Evolutionary conservation across 306 rosid genomes (phyloP).

Genomic region (Acacia acuminata): DNA sequence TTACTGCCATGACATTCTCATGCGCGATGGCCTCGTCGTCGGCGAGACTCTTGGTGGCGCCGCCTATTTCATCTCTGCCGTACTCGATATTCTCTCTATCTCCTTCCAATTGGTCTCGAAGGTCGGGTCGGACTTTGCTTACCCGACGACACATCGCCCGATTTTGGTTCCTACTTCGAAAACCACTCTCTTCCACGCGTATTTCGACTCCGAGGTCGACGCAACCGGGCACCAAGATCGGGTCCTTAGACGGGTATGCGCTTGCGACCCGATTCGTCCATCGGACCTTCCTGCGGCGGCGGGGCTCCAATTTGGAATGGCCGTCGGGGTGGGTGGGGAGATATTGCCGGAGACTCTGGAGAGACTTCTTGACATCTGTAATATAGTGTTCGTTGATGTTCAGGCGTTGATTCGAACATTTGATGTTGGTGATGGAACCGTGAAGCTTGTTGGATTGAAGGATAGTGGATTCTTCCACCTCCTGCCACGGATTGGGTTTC

Average conservation of each 20-base stretch:
- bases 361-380: constrained; percentile 66
- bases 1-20: constrained; percentile 89
- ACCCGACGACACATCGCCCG: constrained; percentile 50
- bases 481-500: constrained; percentile 57
- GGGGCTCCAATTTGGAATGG: constrained; percentile 74
- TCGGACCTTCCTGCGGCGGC: constrained; percentile 53
- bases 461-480: constrained; percentile 77
- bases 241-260: constrained; percentile 52
- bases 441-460: constrained; percentile 63
- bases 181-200: constrained; percentile 85
- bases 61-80: constrained; percentile 69
- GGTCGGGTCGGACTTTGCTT: constrained; percentile 76
- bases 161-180: constrained; percentile 40
- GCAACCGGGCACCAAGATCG: constrained; percentile 54
- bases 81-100: constrained; percentile 63
- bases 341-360: constrained; percentile 77
- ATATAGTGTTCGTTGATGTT: constrained; percentile 68
- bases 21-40: constrained; percentile 48
- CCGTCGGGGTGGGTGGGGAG: constrained; percentile 93
- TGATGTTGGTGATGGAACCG: constrained; percentile 66
- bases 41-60: constrained; percentile 86
- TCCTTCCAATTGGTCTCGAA: constrained; percentile 56
- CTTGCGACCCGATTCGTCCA: constrained; percentile 67
- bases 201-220: constrained; percentile 46
- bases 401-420: constrained; percentile 81